Evolutionary conservation across 306 rosid genomes (phyloP).

Genomic region (Dalbergia cultrata): DNA sequence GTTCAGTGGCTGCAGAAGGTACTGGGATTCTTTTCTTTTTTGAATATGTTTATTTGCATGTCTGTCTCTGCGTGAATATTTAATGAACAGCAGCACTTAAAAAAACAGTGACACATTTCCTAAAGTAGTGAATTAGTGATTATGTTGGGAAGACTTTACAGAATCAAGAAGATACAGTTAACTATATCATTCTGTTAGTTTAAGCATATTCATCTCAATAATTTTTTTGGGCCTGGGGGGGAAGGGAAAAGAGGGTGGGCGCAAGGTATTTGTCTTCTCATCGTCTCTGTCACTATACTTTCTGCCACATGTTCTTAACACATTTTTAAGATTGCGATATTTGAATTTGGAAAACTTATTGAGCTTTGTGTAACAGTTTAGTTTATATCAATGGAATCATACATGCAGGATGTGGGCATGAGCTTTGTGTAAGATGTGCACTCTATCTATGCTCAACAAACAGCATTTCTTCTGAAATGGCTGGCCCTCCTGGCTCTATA

Average conservation of each 20-base stretch:
- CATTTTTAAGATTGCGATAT: constrained; percentile 12
- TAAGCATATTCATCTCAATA: neutral
- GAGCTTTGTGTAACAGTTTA: neutral
- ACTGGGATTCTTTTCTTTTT: constrained; percentile 27
- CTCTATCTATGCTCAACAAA: constrained; percentile 93
- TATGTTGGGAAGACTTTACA: neutral
- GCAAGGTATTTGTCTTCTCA: neutral
- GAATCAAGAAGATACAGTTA: neutral
- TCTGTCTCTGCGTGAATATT: neutral
- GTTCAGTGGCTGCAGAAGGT: constrained; percentile 97
- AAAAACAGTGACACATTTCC: constrained; percentile 18
- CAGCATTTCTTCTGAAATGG: constrained; percentile 66
- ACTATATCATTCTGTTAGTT: neutral
- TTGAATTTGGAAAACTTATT: neutral
- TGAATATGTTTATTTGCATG: constrained; percentile 23
- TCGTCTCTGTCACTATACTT: constrained; percentile 3
- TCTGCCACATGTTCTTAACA: neutral
- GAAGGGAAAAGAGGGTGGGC: neutral
- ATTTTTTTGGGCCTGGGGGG: neutral
- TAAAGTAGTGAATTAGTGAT: neutral
- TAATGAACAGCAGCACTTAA: constrained; percentile 5
- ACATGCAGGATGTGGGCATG: constrained; percentile 87
- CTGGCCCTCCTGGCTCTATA: constrained; percentile 82
- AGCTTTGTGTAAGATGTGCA: constrained; percentile 90
- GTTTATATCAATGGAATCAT: constrained; percentile 40